Conservation (phyloP, 306 rosid genomes). For the Myrica gale region DNA sequence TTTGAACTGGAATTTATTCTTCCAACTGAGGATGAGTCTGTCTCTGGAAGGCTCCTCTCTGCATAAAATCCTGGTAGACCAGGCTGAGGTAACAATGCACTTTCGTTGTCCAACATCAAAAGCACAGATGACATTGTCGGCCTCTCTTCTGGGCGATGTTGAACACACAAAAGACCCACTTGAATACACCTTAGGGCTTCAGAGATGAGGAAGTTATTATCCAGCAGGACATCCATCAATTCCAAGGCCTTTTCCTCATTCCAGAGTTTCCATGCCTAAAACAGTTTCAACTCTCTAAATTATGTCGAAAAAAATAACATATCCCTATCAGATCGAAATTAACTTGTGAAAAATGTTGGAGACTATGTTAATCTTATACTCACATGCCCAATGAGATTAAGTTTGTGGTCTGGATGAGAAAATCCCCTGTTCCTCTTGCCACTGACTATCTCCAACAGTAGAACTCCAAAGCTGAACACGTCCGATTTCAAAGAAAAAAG, state of each 20-base stretch:
- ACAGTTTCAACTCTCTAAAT: not conserved
- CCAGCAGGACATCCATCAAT: slow-evolving; percentile 42
- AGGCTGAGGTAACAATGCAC: slow-evolving; percentile 35
- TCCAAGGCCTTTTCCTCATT: slow-evolving; percentile 46
- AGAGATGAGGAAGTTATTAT: not conserved
- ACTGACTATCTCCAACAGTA: slow-evolving; percentile 37
- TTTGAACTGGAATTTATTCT: slow-evolving; percentile 30
- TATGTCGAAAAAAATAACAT: not conserved
- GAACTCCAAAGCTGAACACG: slow-evolving; percentile 43
- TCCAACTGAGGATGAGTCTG: slow-evolving; percentile 31
- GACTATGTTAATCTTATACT: slow-evolving; percentile 20
- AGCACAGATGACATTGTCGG: slow-evolving; percentile 52
- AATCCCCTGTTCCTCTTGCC: slow-evolving; percentile 45
- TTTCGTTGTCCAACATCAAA: slow-evolving; percentile 45
- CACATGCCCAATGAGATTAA: slow-evolving; percentile 50
- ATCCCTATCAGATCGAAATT: not conserved
- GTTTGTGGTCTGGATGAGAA: slow-evolving; percentile 44
- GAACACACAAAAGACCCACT: slow-evolving; percentile 54
- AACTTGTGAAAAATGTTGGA: not conserved
- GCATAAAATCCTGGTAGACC: slow-evolving; percentile 44
- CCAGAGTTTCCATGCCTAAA: slow-evolving; percentile 67
- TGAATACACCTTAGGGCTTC: slow-evolving; percentile 45
- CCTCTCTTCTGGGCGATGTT: slow-evolving; percentile 50
- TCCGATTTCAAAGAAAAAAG: slow-evolving; percentile 42
- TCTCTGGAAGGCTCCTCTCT: slow-evolving; percentile 37